These are phyloP conservation scores for Malus sieversii DNA, from an alignment of 306 rosid genomes.

Conservation along the genomic window DNA sequence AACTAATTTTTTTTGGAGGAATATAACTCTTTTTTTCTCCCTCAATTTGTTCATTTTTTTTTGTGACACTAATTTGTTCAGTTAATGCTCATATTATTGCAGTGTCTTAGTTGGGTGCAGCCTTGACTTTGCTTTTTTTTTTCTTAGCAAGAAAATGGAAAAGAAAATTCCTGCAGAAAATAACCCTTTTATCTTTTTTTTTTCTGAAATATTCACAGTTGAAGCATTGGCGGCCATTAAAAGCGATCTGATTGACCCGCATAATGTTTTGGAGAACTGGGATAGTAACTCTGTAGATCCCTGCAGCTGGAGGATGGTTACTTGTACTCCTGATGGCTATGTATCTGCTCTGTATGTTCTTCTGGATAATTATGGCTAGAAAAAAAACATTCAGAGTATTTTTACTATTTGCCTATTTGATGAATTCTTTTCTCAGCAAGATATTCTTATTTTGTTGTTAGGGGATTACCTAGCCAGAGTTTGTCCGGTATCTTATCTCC, in stretches of 20 bases:
- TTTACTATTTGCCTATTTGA: constrained; percentile 1
- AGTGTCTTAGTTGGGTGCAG: neutral
- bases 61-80: neutral
- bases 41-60: neutral
- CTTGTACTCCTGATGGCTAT: constrained; percentile 76
- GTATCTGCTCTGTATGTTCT: constrained; percentile 83
- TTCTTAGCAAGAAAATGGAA: neutral
- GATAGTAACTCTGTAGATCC: constrained; percentile 95
- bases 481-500: constrained; percentile 86
- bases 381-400: neutral
- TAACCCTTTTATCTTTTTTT: neutral
- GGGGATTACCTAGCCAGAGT: constrained; percentile 97
- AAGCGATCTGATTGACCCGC: constrained; percentile 64
- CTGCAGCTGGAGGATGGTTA: constrained; percentile 99
- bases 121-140: neutral
- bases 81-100: constrained; percentile 6
- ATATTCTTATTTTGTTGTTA: constrained; percentile 17
- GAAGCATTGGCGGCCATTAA: constrained; percentile 88
- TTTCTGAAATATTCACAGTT: constrained; percentile 38
- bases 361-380: neutral
- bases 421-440: constrained; percentile 8
- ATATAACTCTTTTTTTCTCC: neutral
- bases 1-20: neutral
- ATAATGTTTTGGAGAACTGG: constrained; percentile 91
- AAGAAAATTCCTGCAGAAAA: neutral